These are phyloP conservation scores for Aspergillus sp. DNA, from an alignment of 2,329 filamentous ascomycete species.

Conservation along the genomic window DNA sequence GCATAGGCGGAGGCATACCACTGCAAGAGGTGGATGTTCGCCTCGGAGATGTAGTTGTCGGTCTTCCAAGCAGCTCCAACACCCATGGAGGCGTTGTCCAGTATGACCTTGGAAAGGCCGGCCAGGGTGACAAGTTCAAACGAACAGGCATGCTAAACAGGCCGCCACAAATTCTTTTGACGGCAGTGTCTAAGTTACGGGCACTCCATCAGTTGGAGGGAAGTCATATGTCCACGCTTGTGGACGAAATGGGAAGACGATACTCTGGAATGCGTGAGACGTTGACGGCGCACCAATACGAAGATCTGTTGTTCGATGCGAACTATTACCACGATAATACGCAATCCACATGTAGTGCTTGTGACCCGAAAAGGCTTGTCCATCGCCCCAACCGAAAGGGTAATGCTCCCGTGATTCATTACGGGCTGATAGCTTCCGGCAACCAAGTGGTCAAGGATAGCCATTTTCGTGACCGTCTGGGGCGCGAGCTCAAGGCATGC, in stretches of 20 bases:
- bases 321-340: not conserved
- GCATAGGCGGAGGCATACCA: conserved; percentile 14
- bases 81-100: conserved; percentile 4
- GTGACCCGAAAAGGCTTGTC: no score
- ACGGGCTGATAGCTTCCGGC: conserved; percentile 10
- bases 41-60: conserved; percentile 11
- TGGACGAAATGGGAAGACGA: no score
- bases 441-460: conserved; percentile 14
- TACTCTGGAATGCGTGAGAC: not conserved
- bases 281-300: not conserved
- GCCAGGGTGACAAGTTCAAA: not conserved
- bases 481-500: not conserved
- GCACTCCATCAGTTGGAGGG: not conserved
- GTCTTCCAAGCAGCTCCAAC: not conserved
- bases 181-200: not conserved
- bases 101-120: conserved; percentile 15
- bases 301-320: not conserved
- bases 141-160: not conserved
- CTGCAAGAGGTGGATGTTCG: no score
- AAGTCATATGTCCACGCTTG: no score
- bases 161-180: not conserved
- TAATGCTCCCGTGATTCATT: not conserved
- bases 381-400: no score
- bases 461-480: not conserved
- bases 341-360: no score